Evolutionary conservation across 371 early-diverging fungal genomes (phyloP), one percentile per base, ranked within the genome.

Genomic region (Mortierella sp.): DNA sequence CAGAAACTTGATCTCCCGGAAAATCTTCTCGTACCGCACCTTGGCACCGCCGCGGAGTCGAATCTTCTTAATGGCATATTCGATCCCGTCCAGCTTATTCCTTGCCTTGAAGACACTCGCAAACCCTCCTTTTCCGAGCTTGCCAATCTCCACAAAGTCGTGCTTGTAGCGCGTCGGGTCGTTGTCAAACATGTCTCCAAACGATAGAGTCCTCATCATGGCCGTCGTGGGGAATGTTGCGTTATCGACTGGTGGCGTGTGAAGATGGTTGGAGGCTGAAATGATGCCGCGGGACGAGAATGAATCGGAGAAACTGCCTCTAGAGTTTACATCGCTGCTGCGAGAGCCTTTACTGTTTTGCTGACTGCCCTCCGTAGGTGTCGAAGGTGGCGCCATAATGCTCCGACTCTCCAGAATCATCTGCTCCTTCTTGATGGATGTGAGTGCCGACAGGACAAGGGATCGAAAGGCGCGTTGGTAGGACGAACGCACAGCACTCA

Each of bases 71-170:
- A 99, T 91, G 0, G 99, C 99, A 84, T 98, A 98, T 49, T 94
- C 92, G 27, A 94, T 92, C 14, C 93, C 95, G 81, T 98, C 98
- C 70, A 97, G 83, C 78, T 92, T 91, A 87, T 99, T 96, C 48
- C 90, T 84, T n/a, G 91, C 93, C 63, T 94, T 90, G 85, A 89
- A 96, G 2, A 99, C 99, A 48, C 92, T 93, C 1, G 99, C 99
- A 89, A 98, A 99, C 5, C 99, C 99, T 43, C 99, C 99, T 65
- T 93, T 92, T 14, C 99, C 99, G 11, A 99, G 89, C 46, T 92
- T 83, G 10, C 89, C 83, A 8, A 96, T 78, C 86, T 97, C 96
- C 3, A 91, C 88, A 92, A 97, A 98, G 84, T 98, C 98, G 74
- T 95, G 94, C 21, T 84, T 85, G 86, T 97, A 98, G 7, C 98